Evolutionary conservation across 305 asterid genomes (phyloP), one percentile per base, ranked within the genome.

Genomic region (Fraxinus sp.): DNA sequence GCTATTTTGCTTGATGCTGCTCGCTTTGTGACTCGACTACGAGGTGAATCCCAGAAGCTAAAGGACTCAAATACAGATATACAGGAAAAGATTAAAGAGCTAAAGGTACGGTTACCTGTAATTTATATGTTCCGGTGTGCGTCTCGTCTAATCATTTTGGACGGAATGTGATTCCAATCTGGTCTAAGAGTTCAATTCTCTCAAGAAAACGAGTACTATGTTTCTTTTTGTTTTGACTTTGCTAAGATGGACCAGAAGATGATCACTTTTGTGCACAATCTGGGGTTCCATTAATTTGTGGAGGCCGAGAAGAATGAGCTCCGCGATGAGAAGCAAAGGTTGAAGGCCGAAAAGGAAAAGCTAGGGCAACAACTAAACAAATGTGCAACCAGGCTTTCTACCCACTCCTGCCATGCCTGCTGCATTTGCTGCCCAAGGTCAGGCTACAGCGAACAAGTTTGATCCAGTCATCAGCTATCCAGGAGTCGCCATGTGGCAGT

Each of bases 251-350:
- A 11, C 36, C 13, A 32, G 4, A 36, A 76, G 71, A 77, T 73
- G 37, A 68, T 52, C 16, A 43, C 43, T 75, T 82, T 28, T 36
- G 49, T 68, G 22, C 62, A 57, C 59, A 10, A 41, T 79, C 59
- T 74, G 3, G 70, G 32, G 7, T 84, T 52, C 43, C 46, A 11
- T 20, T 78, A 13, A 57, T 41, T 20, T 80, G 68, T 84, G 77
- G 82, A 96, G 97, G 85, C 90, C 36, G 98, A 96, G 90, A 94
- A 96, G 88, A 96, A 90, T 28, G 99, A 96, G 89, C 97, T 96
- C 72, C 94, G 99, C 24, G 97, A 96, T 85, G 99, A 96, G 87
- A 96, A 96, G 86, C 99, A 94, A 85, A 90, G 97, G 93, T 88
- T 96, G n/a, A 96, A 94, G 92, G 87, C 79, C 57, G 97, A 96